Conservation (phyloP, 176 grass and related monocot genomes). For the Zizania latifolia region DNA sequence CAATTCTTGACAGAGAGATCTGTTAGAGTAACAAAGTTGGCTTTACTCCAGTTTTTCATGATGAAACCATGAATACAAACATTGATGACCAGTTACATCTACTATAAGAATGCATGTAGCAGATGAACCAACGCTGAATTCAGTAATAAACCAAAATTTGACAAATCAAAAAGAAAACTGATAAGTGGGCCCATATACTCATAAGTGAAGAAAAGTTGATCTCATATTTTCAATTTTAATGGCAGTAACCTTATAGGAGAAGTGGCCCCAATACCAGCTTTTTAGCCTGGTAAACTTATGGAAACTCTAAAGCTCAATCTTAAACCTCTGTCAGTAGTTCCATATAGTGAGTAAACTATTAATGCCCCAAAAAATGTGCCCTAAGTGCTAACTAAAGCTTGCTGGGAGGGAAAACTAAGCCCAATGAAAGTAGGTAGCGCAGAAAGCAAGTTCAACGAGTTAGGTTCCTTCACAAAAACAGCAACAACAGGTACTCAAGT, state of each 20-base stretch:
- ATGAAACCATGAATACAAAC: neutral
- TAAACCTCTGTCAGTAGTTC: neutral
- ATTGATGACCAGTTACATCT: neutral
- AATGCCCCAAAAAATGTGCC: neutral
- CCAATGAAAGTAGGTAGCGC: neutral
- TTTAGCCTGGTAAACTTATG: neutral
- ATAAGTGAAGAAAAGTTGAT: neutral
- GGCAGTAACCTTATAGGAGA: neutral
- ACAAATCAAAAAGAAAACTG: neutral
- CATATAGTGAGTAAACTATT: neutral
- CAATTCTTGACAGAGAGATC: conserved; percentile 37
- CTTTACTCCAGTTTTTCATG: neutral
- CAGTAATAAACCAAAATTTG: neutral
- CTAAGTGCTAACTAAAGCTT: neutral
- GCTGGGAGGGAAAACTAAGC: neutral
- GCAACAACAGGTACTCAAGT: neutral
- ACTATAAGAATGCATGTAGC: neutral
- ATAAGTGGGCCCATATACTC: neutral
- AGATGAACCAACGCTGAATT: neutral
- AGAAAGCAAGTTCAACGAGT: neutral
- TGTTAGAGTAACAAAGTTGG: conserved; percentile 32
- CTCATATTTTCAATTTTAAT: neutral
- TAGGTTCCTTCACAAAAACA: neutral
- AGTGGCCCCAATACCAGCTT: neutral
- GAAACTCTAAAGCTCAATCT: neutral